Percentiles rank a stretch among this genome's conserved stretches.
These are phyloP conservation scores for Pseudogymnoascus sp. DNA, from an alignment of 2,329 filamentous ascomycete genomes.

Conservation along the genomic window DNA sequence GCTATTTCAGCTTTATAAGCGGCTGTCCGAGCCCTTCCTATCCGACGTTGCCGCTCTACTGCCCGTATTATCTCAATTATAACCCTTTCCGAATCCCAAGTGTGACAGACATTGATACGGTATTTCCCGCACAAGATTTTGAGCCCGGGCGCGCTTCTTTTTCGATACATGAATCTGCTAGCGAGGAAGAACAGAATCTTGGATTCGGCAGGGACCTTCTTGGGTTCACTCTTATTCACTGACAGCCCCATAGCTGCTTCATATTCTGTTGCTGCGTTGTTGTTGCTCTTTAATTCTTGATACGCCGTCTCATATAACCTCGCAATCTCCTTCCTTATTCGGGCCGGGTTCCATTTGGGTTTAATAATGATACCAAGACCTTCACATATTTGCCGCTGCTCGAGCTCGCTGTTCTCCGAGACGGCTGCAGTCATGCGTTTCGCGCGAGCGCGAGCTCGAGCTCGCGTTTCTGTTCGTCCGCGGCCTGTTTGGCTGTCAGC, in stretches of 20 bases:
- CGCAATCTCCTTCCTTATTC: background rate
- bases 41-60: background rate
- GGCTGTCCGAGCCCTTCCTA: background rate
- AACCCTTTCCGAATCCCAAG: background rate
- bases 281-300: background rate
- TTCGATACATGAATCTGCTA: slow-evolving; percentile 1
- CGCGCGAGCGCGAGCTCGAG: background rate
- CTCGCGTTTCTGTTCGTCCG: background rate
- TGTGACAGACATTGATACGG: background rate
- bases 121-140: background rate
- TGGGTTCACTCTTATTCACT: background rate
- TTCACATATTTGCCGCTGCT: background rate
- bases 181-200: background rate
- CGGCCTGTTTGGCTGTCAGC: background rate
- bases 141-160: background rate
- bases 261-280: background rate
- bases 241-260: background rate
- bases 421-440: background rate
- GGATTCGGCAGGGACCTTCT: background rate
- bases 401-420: background rate
- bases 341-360: background rate
- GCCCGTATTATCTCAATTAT: background rate
- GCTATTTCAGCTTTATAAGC: background rate
- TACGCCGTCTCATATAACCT: slow-evolving; percentile 1
- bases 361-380: background rate